These are phyloP conservation scores for Coemansia sp. DNA, from an alignment of 371 early-diverging fungal species.

Conservation along the genomic window DNA sequence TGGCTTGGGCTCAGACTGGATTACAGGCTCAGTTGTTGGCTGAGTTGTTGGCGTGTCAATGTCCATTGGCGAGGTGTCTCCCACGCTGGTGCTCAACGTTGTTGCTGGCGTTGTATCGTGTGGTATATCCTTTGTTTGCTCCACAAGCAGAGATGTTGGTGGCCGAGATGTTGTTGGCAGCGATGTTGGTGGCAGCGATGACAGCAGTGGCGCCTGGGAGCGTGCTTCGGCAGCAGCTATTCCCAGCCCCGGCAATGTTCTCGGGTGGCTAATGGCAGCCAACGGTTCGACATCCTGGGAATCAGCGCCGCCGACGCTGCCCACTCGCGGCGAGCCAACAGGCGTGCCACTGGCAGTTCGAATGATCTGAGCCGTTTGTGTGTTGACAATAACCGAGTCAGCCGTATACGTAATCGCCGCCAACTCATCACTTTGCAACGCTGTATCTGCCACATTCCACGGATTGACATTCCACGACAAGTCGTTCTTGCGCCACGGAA, in stretches of 20 bases:
- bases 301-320: neutral
- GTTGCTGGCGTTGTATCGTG: neutral
- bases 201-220: neutral
- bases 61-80: neutral
- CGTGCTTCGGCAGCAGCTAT: neutral
- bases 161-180: neutral
- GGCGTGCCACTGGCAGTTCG: neutral
- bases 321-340: neutral
- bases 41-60: neutral
- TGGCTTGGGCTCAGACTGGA: neutral
- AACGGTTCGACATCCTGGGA: neutral
- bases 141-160: neutral
- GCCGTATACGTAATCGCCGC: constrained; percentile 38
- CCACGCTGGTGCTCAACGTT: neutral
- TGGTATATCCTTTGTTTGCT: neutral
- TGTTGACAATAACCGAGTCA: constrained; percentile 29
- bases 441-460: constrained; percentile 17
- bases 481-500: constrained; percentile 52
- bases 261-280: neutral
- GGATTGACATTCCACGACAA: constrained; percentile 55
- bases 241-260: neutral
- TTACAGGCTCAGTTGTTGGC: neutral
- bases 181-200: neutral
- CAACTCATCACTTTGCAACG: neutral
- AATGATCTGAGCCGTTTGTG: constrained; percentile 11